phyloP scores from a whole-genome alignment of 371 early-diverging fungal species.

The Rhizopus stolonifer region DNA sequence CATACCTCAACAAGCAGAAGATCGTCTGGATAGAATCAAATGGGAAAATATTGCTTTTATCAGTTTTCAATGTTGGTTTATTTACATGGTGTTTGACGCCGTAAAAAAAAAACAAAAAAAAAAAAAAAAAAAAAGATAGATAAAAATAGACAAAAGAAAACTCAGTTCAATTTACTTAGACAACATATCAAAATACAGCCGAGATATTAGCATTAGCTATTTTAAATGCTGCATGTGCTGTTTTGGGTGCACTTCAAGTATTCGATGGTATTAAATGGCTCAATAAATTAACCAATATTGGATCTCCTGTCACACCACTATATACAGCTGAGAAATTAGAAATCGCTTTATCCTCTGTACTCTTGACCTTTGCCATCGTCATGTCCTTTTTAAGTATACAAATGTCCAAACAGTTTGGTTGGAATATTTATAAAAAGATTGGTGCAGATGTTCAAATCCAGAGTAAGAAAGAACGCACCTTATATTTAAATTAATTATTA shows the following conservation, averaged over 20 bases:
- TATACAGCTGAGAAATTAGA: constrained; percentile 42
- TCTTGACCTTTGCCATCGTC: constrained; percentile 29
- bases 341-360: constrained; percentile 35
- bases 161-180: no score
- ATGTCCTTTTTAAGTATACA: constrained; percentile 34
- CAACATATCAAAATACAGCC: constrained; percentile 46
- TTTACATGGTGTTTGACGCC: constrained; percentile 42
- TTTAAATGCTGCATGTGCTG: constrained; percentile 43
- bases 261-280: constrained; percentile 49
- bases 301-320: constrained; percentile 22
- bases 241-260: constrained; percentile 45
- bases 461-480: constrained; percentile 11
- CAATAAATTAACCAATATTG: constrained; percentile 17
- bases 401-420: constrained; percentile 40
- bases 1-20: constrained; percentile 16
- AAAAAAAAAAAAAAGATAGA: no score
- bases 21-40: constrained; percentile 24
- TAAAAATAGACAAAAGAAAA: no score
- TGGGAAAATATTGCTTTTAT: constrained; percentile 38
- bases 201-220: constrained; percentile 44
- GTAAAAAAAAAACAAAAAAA: no score
- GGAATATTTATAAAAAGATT: constrained; percentile 42
- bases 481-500: no score
- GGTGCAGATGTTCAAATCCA: constrained; percentile 37
- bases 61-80: constrained; percentile 30